Evolutionary conservation across 306 rosid species (phyloP), one percentile per base, ranked within the genome.

Genomic region (Glycine soja): DNA sequence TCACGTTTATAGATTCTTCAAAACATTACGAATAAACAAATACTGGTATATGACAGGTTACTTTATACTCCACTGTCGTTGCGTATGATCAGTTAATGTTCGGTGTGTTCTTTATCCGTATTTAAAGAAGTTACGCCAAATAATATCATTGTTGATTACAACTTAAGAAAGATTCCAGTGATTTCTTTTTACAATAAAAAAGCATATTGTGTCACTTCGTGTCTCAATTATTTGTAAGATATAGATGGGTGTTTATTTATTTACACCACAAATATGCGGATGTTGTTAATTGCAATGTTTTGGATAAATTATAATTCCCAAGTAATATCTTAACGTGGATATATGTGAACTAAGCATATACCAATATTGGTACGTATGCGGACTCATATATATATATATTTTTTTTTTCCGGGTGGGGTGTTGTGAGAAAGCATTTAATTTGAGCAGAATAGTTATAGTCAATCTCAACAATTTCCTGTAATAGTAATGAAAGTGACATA

Each of bases 191-290:
- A 40, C 48, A 48, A 46, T 64, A 13, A 40, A 74, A 52, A 82
- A 75, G 70, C 73, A 86, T 80, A 83, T 83, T 70, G 32, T 80
- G 89, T 83, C 89, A 86, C 72, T 83, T 83, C 87, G 63, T 43
- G 73, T 71, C 73, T 72, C 85, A 83, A 86, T 86, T 65, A 86
- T 83, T 86, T 76, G 59, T 54, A 56, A 63, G 70, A 61, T 70
- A 70, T 70, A 52, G 4, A 62, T 36, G 7, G 42, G 51, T 58
- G 64, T 48, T 68, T 64, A 53, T 68, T 52, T 53, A n/a, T 43
- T 52, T 63, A 62, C 19, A 58, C 42, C 57, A 54, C 72, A 63
- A 52, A 32, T 53, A 59, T 69, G 84, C 75, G 80, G 82, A 76
- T 64, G 63, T 34, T n/a, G 73, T 75, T 80, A 42, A 74, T 58